Conservation (phyloP, 225 moss, liverwort and hornwort genomes). For the Marchantia polymorpha region DNA sequence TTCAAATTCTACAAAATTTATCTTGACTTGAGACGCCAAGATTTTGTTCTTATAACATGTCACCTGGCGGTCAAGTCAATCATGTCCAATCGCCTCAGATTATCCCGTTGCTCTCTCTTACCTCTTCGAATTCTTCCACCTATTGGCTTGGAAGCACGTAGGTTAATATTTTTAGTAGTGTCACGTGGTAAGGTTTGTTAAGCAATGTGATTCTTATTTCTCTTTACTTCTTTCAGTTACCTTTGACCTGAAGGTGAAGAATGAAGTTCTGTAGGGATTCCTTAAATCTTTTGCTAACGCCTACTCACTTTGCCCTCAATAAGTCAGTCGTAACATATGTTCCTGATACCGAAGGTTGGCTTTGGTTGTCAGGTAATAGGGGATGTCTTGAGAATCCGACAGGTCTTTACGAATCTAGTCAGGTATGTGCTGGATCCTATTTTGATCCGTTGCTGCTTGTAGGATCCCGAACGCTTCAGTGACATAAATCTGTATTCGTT, state of each 20-base stretch:
- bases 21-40: not conserved
- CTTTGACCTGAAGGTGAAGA: not conserved
- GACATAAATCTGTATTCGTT: no score
- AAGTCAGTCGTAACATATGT: not conserved
- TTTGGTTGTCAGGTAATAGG: slow-evolving; percentile 55
- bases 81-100: not conserved
- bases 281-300: not conserved
- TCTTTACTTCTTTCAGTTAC: not conserved
- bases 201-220: not conserved
- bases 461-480: not conserved
- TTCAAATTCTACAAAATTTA: not conserved
- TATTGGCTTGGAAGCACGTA: not conserved
- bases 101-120: not conserved
- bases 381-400: slow-evolving; percentile 81
- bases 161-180: not conserved
- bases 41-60: not conserved
- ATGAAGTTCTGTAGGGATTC: not conserved
- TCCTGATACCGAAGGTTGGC: not conserved
- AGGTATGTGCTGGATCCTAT: slow-evolving; percentile 41
- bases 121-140: not conserved
- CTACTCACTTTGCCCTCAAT: not conserved
- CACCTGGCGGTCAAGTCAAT: not conserved
- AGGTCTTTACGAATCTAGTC: slow-evolving; percentile 80
- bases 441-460: not conserved
- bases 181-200: not conserved